Conservation (phyloP, 352 stramenopile species). For the Globisporangium abappressorium region DNA sequence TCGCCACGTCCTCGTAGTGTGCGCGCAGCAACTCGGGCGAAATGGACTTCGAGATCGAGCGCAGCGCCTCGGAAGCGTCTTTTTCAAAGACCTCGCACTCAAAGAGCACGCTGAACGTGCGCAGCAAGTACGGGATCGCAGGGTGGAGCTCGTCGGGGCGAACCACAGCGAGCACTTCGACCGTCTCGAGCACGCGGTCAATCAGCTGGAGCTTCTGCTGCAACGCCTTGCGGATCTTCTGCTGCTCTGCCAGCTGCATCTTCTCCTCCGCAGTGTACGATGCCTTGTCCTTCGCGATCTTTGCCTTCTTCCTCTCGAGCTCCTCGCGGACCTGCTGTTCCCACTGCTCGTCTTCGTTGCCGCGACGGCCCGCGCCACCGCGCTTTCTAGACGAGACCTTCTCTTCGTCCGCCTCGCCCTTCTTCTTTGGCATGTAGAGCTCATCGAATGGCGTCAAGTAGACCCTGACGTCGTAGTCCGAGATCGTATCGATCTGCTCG, state of each 20-base stretch:
- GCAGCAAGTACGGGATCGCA: slow-evolving; percentile 63
- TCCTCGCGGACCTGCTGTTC: slow-evolving; percentile 83
- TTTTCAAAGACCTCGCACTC: slow-evolving; percentile 51
- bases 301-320: slow-evolving; percentile 65
- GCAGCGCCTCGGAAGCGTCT: slow-evolving; percentile 33
- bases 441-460: slow-evolving; percentile 68
- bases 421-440: slow-evolving; percentile 68
- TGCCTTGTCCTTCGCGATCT: slow-evolving; percentile 40
- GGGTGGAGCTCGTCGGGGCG: slow-evolving; percentile 72
- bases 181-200: slow-evolving; percentile 47
- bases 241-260: slow-evolving; percentile 52
- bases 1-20: slow-evolving; percentile 65
- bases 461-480: slow-evolving; percentile 53
- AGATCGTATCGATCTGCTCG: slow-evolving; percentile 49
- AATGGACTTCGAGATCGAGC: slow-evolving; percentile 58
- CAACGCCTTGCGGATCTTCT: slow-evolving; percentile 49
- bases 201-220: slow-evolving; percentile 40
- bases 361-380: slow-evolving; percentile 31
- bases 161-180: slow-evolving; percentile 54
- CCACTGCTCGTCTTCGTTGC: slow-evolving; percentile 84
- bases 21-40: slow-evolving; percentile 57
- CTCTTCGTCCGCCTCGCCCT: slow-evolving; percentile 24
- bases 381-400: slow-evolving; percentile 28
- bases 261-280: slow-evolving; percentile 57
- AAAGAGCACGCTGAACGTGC: slow-evolving; percentile 50